phyloP scores from a whole-genome alignment of 2,329 filamentous ascomycete genomes.

The Cordyceps fumosorosea region DNA sequence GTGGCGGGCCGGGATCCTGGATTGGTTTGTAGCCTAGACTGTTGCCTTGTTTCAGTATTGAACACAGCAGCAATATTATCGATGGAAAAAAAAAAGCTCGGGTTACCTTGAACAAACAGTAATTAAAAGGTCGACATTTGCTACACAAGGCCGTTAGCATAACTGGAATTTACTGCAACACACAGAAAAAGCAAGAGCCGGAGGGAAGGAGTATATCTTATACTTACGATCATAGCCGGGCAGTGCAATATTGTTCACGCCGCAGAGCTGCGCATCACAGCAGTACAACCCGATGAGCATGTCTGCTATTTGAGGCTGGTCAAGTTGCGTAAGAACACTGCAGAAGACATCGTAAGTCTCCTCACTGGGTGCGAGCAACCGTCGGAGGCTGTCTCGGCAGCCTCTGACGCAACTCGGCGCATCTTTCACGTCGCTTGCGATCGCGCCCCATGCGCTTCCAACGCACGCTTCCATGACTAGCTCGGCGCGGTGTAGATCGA shows the following conservation, averaged over 20 bases:
- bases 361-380: conserved; percentile 12
- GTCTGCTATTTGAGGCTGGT: conserved; percentile 20
- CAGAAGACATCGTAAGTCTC: conserved; percentile 28
- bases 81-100: background rate
- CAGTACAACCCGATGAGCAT: conserved; percentile 43
- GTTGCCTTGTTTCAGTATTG: conserved; percentile 1
- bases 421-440: conserved; percentile 7
- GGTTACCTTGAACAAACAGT: conserved; percentile 44
- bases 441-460: conserved; percentile 12
- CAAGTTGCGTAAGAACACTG: conserved; percentile 23
- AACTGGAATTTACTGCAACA: background rate
- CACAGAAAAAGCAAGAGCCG: background rate
- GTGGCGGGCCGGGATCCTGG: conserved; percentile 31
- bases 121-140: conserved; percentile 45
- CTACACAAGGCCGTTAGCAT: conserved; percentile 23
- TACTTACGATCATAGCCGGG: conserved; percentile 38
- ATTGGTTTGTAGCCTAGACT: conserved; percentile 26
- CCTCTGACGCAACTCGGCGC: conserved; percentile 9
- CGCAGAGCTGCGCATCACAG: conserved; percentile 45
- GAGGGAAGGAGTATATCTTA: background rate
- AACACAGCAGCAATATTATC: background rate
- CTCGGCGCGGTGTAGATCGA: background rate
- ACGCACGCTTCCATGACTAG: conserved; percentile 10
- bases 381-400: conserved; percentile 12
- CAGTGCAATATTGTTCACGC: conserved; percentile 31